A percentile compares a stretch with the other conserved stretches of the same genome.
These are phyloP conservation scores for Taphrina deformans DNA, from an alignment of 1,139 yeast species.

Conservation along the genomic window DNA sequence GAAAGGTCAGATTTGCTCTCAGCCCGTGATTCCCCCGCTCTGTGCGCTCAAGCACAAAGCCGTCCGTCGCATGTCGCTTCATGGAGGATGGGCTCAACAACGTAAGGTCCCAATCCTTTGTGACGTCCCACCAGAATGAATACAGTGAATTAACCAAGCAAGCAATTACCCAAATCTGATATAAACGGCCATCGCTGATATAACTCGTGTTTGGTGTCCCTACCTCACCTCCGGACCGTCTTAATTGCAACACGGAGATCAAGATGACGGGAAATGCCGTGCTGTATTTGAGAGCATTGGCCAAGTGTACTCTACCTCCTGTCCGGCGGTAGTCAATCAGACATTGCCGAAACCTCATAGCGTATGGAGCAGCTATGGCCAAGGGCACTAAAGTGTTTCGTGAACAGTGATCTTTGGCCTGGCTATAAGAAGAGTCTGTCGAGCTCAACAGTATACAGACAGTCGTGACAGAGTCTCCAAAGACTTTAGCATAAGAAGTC, in stretches of 20 bases:
- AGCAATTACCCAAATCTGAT: constrained; percentile 52
- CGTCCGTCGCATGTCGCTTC: too few species aligned
- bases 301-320: constrained; percentile 55
- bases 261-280: constrained; percentile 66
- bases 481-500: constrained; percentile 72
- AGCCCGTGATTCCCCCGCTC: background rate
- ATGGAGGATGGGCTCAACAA: constrained; percentile 45
- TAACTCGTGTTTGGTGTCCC: constrained; percentile 30
- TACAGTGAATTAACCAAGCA: constrained; percentile 68
- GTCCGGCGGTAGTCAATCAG: constrained; percentile 58
- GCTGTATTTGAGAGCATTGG: constrained; percentile 72
- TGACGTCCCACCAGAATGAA: constrained; percentile 83
- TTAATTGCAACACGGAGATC: constrained; percentile 41
- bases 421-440: constrained; percentile 29
- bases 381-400: constrained; percentile 51
- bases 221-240: constrained; percentile 9
- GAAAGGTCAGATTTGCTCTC: background rate
- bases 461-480: constrained; percentile 60
- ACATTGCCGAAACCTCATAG: constrained; percentile 79
- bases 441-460: constrained; percentile 47
- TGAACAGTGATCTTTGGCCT: constrained; percentile 47
- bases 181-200: constrained; percentile 26
- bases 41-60: background rate
- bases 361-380: constrained; percentile 61
- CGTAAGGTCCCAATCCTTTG: constrained; percentile 84